A percentile compares a stretch with the other conserved stretches of the same genome.
These are phyloP conservation scores for Umbelopsis sp. DNA, from an alignment of 192 early-diverging fungal species.

Conservation along the genomic window DNA sequence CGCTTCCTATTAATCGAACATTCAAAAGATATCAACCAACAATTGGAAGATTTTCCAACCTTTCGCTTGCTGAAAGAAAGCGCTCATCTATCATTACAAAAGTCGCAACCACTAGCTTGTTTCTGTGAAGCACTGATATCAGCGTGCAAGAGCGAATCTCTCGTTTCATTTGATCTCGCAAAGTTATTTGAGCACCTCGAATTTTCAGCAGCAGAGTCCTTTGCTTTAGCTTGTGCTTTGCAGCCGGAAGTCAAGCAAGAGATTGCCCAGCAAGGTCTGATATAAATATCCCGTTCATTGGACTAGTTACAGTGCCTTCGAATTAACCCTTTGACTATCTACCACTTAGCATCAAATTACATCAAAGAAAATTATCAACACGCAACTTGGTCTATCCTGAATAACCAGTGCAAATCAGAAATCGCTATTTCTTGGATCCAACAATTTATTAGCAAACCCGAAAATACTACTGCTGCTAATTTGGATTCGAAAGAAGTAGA, in stretches of 20 bases:
- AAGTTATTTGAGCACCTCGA: conserved; percentile 36
- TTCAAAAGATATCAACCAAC: conserved; percentile 10
- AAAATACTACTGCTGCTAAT: conserved; percentile 2
- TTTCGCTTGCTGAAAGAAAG: conserved; percentile 23
- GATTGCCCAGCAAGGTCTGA: conserved; percentile 18
- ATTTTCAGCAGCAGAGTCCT: conserved; percentile 42
- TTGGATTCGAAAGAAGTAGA: conserved; percentile 10
- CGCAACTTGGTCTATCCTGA: neutral
- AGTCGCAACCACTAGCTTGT: conserved; percentile 16
- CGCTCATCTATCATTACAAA: conserved; percentile 10
- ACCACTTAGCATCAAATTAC: neutral
- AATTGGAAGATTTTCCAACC: conserved; percentile 1
- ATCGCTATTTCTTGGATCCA: conserved; percentile 6
- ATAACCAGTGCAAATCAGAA: conserved; percentile 17
- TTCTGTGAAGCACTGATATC: conserved; percentile 51
- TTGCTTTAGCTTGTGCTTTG: conserved; percentile 39
- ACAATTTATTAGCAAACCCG: conserved; percentile 8
- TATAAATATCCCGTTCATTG: no score
- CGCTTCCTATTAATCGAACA: conserved; percentile 24
- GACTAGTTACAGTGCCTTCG: neutral
- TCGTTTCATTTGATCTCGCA: conserved; percentile 47
- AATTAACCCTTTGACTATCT: neutral
- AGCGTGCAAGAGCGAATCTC: conserved; percentile 43
- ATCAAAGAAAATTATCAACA: conserved; percentile 2
- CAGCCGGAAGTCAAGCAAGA: conserved; percentile 42